phyloP scores from a whole-genome alignment of 495 filamentous ascomycete genomes.

The Glutinoglossum americanum region DNA sequence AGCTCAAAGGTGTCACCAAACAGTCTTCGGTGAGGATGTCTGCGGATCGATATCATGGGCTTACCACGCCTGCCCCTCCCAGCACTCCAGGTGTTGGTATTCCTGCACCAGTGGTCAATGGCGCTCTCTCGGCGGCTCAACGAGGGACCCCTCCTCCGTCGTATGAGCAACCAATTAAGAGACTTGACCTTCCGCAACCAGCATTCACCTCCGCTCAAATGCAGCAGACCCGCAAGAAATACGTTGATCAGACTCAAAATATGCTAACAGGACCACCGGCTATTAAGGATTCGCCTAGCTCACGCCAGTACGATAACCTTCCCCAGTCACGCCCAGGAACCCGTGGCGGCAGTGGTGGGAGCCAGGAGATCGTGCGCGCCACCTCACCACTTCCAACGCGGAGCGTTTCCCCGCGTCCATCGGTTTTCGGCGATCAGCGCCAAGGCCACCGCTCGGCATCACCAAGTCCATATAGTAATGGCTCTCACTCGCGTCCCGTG shows the following conservation, averaged over 20 bases:
- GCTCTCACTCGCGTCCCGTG: constrained; percentile 14
- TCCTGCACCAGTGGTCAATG: constrained; percentile 28
- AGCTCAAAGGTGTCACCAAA: constrained; percentile 66
- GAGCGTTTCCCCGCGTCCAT: constrained; percentile 29
- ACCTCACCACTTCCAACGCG: constrained; percentile 28
- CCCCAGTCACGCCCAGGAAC: constrained; percentile 21
- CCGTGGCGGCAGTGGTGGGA: constrained; percentile 12
- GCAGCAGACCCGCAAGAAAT: constrained; percentile 78
- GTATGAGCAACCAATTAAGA: constrained; percentile 51
- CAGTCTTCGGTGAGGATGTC: constrained; percentile 59
- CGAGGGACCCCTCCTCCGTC: constrained; percentile 65
- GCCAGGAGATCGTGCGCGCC: constrained; percentile 27
- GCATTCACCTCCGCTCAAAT: constrained; percentile 83
- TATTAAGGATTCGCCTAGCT: constrained; percentile 5
- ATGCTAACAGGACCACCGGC: constrained; percentile 41
- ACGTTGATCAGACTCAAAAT: constrained; percentile 58
- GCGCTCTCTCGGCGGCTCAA: constrained; percentile 22
- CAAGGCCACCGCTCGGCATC: constrained; percentile 26
- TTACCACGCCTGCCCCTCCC: constrained; percentile 55
- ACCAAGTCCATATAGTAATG: constrained; percentile 24
- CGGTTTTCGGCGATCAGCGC: constrained; percentile 17
- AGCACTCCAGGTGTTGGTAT: constrained; percentile 13
- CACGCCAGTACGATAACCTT: constrained; percentile 1
- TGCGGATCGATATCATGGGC: constrained; percentile 81
- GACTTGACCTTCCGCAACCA: constrained; percentile 74